Percentiles rank a stretch among this genome's conserved stretches.
Evolutionary conservation across 176 grass and related monocot species (phyloP).

Genomic region (Oryza punctata): DNA sequence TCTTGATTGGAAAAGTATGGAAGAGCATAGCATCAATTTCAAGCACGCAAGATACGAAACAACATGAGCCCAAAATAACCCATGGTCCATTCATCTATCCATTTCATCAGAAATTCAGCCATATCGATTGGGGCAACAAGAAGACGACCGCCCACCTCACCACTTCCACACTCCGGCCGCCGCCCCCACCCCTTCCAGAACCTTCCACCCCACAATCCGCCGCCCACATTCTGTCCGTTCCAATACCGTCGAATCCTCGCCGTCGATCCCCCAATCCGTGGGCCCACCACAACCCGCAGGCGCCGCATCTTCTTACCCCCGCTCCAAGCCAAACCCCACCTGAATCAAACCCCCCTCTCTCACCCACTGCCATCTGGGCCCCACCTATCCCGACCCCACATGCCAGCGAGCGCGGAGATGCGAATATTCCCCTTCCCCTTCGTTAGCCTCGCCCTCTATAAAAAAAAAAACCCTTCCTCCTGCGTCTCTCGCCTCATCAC

Average conservation of each 20-base stretch:
- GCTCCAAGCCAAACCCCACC: slow-evolving; percentile 31
- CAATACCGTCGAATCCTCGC: slow-evolving; percentile 30
- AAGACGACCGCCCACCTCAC: too few relatives aligned
- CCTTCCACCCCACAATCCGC: too few relatives aligned
- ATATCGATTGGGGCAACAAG: too few relatives aligned
- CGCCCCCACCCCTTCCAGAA: neutral
- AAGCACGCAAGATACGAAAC: too few relatives aligned
- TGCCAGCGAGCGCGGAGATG: neutral
- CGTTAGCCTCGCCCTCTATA: slow-evolving; percentile 14
- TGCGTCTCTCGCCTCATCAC: slow-evolving; percentile 9
- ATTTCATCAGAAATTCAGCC: too few relatives aligned
- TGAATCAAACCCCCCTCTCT: too few relatives aligned
- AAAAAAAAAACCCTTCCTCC: neutral
- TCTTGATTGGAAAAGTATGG: too few relatives aligned
- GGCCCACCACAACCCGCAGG: slow-evolving; percentile 21
- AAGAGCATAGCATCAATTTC: too few relatives aligned
- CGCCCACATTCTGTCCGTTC: neutral
- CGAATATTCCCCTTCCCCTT: slow-evolving; percentile 34
- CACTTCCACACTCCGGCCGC: too few relatives aligned
- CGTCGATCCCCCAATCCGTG: slow-evolving; percentile 36
- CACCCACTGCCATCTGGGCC: neutral
- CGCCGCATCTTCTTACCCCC: slow-evolving; percentile 21
- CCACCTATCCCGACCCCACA: neutral
- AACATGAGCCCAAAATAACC: too few relatives aligned
- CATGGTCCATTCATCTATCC: too few relatives aligned